Conservation (phyloP, 2,329 filamentous ascomycete species). For the Myriosclerotinia scirpicola region DNA sequence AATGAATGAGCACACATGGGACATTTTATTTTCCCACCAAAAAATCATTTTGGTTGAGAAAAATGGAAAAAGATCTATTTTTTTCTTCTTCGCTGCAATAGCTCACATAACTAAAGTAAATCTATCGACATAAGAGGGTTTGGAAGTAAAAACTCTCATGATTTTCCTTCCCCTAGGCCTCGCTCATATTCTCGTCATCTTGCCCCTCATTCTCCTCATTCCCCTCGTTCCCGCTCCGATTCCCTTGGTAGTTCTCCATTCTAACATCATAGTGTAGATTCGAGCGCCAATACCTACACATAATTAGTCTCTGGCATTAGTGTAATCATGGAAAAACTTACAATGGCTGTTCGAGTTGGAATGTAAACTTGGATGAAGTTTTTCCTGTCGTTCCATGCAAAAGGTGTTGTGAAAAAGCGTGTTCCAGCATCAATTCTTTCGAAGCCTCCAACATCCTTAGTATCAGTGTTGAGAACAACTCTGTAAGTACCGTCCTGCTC, state of each 20-base stretch:
- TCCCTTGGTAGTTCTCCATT: neutral
- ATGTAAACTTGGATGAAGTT: constrained; percentile 95
- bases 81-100: constrained; percentile 15
- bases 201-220: neutral
- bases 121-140: constrained; percentile 10
- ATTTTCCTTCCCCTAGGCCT: neutral
- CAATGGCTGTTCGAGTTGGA: constrained; percentile 78
- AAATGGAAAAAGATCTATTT: neutral
- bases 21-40: neutral
- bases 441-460: constrained; percentile 74
- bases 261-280: constrained; percentile 39
- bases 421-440: constrained; percentile 75
- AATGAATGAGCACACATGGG: neutral
- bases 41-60: neutral
- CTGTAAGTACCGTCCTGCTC: constrained; percentile 82
- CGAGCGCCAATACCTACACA: constrained; percentile 42
- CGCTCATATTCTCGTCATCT: constrained; percentile 2
- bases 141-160: neutral
- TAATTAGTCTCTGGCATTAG: constrained; percentile 23
- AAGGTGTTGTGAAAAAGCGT: constrained; percentile 86
- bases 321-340: constrained; percentile 47
- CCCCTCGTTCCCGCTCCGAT: neutral
- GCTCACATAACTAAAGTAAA: constrained; percentile 5
- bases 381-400: constrained; percentile 84
- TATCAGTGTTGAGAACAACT: constrained; percentile 81